phyloP scores from a whole-genome alignment of 2,329 filamentous ascomycete species.

The Plenodomus biglobosus region DNA sequence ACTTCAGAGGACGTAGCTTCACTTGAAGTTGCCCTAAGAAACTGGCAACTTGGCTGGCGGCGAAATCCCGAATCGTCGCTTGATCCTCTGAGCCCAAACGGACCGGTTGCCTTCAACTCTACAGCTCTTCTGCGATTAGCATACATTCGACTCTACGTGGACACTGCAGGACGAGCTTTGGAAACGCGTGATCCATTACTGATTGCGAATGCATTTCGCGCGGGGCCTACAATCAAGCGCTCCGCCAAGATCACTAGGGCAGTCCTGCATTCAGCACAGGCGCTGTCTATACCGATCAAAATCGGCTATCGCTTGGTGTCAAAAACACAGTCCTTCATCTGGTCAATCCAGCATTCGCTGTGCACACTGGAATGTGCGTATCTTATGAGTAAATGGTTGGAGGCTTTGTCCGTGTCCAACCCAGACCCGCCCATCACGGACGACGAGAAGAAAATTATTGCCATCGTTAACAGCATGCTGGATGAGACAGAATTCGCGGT shows the following conservation, averaged over 20 bases:
- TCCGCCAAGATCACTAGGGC: constrained; percentile 64
- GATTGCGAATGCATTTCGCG: constrained; percentile 63
- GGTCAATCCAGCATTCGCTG: constrained; percentile 46
- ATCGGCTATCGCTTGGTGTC: constrained; percentile 46
- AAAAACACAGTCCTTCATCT: constrained; percentile 44
- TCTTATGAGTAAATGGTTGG: constrained; percentile 46
- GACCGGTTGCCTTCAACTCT: constrained; percentile 67
- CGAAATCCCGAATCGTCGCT: constrained; percentile 46
- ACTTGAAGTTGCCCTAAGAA: constrained; percentile 48
- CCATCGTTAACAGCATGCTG: constrained; percentile 47
- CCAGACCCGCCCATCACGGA: constrained; percentile 42
- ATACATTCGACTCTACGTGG: constrained; percentile 67
- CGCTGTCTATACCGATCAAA: constrained; percentile 67
- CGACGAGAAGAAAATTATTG: constrained; percentile 44
- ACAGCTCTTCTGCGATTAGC: constrained; percentile 62
- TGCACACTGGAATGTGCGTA: constrained; percentile 47
- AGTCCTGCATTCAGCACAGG: constrained; percentile 68
- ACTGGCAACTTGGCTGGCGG: constrained; percentile 48
- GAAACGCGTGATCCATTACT: constrained; percentile 65
- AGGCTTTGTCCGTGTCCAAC: constrained; percentile 35
- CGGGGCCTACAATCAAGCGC: constrained; percentile 60
- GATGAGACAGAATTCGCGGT: constrained; percentile 45
- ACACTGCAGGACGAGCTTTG: constrained; percentile 64
- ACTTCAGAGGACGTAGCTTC: constrained; percentile 45
- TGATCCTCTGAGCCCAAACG: constrained; percentile 57